A percentile compares a stretch with the other conserved stretches of the same genome.
phyloP scores from a whole-genome alignment of 805 yeast species.

The Wickerhamomyces kurtzmanii region DNA sequence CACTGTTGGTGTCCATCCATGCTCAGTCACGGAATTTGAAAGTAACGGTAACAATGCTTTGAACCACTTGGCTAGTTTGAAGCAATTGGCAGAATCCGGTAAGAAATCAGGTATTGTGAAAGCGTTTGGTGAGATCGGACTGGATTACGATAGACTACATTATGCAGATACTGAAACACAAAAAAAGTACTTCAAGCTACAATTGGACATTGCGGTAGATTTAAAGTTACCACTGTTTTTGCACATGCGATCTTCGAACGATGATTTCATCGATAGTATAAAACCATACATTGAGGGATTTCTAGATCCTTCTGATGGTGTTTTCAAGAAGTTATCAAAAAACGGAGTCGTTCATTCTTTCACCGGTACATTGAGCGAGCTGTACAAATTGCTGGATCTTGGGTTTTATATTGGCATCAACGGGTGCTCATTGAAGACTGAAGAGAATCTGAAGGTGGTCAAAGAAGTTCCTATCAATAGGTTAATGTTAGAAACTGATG shows the following conservation, averaged over 20 bases:
- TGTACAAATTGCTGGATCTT: constrained; percentile 40
- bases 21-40: constrained; percentile 56
- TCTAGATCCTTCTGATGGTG: constrained; percentile 18
- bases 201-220: constrained; percentile 56
- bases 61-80: constrained; percentile 37
- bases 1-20: constrained; percentile 96
- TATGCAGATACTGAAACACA: constrained; percentile 67
- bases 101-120: constrained; percentile 41
- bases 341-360: constrained; percentile 93
- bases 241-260: constrained; percentile 82
- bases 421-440: constrained; percentile 84
- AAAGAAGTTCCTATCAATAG: constrained; percentile 56
- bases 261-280: constrained; percentile 62
- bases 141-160: constrained; percentile 86
- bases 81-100: constrained; percentile 38
- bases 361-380: constrained; percentile 70
- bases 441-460: constrained; percentile 63
- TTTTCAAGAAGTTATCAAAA: constrained; percentile 10
- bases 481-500: constrained; percentile 85
- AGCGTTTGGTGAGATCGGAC: constrained; percentile 93
- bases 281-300: constrained; percentile 46
- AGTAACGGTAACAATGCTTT: constrained; percentile 16
- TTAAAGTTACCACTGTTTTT: constrained; percentile 69
- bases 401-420: constrained; percentile 76
- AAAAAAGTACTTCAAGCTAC: constrained; percentile 54